Conservation (phyloP, 345 rosid genomes). For the Eucalyptus sp. region DNA sequence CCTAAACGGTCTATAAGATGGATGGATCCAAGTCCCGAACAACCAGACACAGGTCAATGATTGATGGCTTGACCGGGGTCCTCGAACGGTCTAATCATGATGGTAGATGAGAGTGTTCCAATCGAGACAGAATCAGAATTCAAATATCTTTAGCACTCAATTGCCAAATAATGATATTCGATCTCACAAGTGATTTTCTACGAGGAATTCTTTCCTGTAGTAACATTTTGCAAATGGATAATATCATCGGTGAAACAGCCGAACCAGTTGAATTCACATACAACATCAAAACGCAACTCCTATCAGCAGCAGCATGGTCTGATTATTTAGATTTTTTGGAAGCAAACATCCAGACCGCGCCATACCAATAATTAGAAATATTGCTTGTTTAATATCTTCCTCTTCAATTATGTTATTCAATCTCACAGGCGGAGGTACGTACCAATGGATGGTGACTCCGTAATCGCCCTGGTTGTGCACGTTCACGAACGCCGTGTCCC, state of each 20-base stretch:
- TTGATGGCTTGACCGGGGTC: not conserved
- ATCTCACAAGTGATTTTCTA: not conserved
- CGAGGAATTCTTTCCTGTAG: rapidly evolving
- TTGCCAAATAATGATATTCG: not conserved
- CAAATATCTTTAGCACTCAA: not conserved
- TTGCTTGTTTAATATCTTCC: not conserved
- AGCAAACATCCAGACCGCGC: not conserved
- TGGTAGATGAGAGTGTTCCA: rapidly evolving
- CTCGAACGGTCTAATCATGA: not conserved
- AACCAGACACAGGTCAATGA: not conserved
- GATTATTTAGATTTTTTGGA: not conserved
- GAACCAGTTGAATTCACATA: not conserved
- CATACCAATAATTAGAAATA: not conserved
- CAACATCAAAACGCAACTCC: not conserved
- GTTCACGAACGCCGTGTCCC: not conserved
- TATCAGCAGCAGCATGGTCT: not conserved
- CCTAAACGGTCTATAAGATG: not conserved
- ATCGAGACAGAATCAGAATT: rapidly evolving
- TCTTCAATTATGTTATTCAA: not conserved
- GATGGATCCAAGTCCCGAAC: not conserved
- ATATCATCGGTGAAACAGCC: not conserved
- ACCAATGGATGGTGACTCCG: slow-evolving; percentile 3
- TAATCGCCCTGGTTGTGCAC: not conserved
- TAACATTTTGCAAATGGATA: not conserved
- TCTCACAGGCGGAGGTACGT: not conserved